Percentiles rank a stretch among this genome's conserved stretches.
These are phyloP conservation scores for Pseudocercospora macadamiae DNA, from an alignment of 2,329 filamentous ascomycete species.

Conservation along the genomic window DNA sequence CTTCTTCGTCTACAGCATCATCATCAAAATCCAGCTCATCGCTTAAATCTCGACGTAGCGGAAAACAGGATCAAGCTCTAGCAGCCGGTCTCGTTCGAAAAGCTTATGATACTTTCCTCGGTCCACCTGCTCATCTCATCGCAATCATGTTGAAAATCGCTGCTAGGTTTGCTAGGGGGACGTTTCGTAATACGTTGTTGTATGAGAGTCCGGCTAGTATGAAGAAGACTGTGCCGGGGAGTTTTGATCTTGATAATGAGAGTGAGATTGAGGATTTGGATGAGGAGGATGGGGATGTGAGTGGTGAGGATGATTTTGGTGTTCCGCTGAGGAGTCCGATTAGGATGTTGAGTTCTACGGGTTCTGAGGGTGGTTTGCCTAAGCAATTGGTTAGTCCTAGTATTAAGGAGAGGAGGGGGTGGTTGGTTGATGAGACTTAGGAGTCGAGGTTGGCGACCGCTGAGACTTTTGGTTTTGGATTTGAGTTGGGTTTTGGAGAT, in stretches of 20 bases:
- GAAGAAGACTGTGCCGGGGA: conserved; percentile 64
- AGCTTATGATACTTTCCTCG: conserved; percentile 74
- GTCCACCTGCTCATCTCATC: conserved; percentile 78
- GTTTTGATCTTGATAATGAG: conserved; percentile 57
- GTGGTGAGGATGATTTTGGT: conserved; percentile 59
- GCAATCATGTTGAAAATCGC: conserved; percentile 80
- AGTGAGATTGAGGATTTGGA: conserved; percentile 53
- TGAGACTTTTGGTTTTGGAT: too few relatives aligned
- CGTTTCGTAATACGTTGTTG: conserved; percentile 33
- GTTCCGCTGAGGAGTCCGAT: conserved; percentile 47
- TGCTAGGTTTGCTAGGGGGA: conserved; percentile 66
- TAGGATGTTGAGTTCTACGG: conserved; percentile 27
- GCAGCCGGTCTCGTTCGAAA: conserved; percentile 67
- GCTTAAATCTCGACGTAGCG: background rate
- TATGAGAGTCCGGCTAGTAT: conserved; percentile 35
- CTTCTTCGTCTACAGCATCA: conserved; percentile 40
- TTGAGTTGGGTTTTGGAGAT: background rate
- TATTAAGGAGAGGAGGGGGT: conserved; percentile 18
- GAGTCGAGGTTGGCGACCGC: conserved; percentile 1
- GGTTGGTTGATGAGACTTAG: background rate
- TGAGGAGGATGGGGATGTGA: conserved; percentile 35
- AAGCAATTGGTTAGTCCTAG: conserved; percentile 5
- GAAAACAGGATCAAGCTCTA: conserved; percentile 28
- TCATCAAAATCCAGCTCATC: conserved; percentile 26
- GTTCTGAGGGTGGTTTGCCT: conserved; percentile 18